phyloP scores from a whole-genome alignment of 192 early-diverging fungal genomes.

The Podila clonocystis region DNA sequence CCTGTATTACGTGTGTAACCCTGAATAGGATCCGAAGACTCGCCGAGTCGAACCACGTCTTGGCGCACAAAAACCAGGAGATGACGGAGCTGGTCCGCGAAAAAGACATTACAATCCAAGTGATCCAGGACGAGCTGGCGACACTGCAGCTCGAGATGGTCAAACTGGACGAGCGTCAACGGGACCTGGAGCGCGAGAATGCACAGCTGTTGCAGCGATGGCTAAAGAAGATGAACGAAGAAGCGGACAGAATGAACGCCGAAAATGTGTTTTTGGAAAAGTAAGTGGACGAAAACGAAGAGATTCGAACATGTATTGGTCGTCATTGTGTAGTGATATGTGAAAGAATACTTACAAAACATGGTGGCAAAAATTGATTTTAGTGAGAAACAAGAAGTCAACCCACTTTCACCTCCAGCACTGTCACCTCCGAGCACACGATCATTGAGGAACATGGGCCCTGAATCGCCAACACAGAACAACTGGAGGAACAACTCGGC shows the following conservation, averaged over 20 bases:
- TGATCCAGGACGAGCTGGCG: constrained; percentile 90
- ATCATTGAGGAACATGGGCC: constrained; percentile 32
- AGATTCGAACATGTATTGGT: constrained; percentile 11
- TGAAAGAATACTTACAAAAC: not conserved
- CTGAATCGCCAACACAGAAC: constrained; percentile 39
- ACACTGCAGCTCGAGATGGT: constrained; percentile 91
- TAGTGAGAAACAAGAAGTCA: constrained; percentile 33
- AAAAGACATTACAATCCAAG: constrained; percentile 94
- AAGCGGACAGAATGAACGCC: constrained; percentile 93
- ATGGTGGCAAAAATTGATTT: not conserved
- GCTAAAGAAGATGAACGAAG: constrained; percentile 90
- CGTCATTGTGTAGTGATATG: constrained; percentile 30
- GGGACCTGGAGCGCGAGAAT: constrained; percentile 84
- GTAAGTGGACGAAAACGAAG: constrained; percentile 52
- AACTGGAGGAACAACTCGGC: constrained; percentile 39
- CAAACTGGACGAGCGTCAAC: constrained; percentile 74
- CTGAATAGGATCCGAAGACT: constrained; percentile 48
- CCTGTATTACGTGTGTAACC: not conserved
- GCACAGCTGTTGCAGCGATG: constrained; percentile 88
- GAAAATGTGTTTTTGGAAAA: constrained; percentile 90
- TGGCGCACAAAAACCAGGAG: constrained; percentile 46
- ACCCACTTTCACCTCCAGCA: constrained; percentile 8
- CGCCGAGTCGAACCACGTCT: constrained; percentile 31
- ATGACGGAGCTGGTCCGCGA: constrained; percentile 70
- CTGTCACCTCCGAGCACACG: constrained; percentile 39